A percentile compares a stretch with the other conserved stretches of the same genome.
Conservation (phyloP, 2,329 filamentous ascomycete species). For the Ophiostoma pallidulum region DNA sequence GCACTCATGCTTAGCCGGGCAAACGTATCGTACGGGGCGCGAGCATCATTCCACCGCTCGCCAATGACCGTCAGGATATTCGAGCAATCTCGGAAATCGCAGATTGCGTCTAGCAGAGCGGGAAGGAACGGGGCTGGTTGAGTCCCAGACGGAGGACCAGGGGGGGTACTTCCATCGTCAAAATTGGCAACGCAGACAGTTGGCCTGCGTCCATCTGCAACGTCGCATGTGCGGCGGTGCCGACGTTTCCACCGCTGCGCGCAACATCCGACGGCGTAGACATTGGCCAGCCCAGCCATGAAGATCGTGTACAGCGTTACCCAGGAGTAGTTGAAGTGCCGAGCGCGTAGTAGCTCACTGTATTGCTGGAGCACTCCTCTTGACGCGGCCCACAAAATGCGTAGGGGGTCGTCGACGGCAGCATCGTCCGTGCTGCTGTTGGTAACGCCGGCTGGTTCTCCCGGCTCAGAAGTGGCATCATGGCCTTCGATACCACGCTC, state of each 20-base stretch:
- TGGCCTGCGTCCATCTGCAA: too few relatives aligned
- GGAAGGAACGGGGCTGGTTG: slow-evolving; percentile 9
- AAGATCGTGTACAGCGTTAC: slow-evolving; percentile 17
- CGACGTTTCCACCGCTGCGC: slow-evolving; percentile 2
- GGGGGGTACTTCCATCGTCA: too few relatives aligned
- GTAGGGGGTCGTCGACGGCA: background rate
- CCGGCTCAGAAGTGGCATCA: background rate
- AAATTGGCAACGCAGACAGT: too few relatives aligned
- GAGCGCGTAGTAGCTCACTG: slow-evolving; percentile 6
- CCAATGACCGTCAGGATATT: slow-evolving; percentile 18
- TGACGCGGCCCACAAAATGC: background rate
- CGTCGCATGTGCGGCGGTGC: background rate
- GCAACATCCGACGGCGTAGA: slow-evolving; percentile 16
- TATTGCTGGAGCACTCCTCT: slow-evolving; percentile 1
- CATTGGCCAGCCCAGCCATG: slow-evolving; percentile 16
- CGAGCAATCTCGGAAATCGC: slow-evolving; percentile 15
- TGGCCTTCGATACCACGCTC: background rate
- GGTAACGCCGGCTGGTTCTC: too few relatives aligned
- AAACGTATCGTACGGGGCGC: slow-evolving; percentile 3
- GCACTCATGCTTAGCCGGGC: slow-evolving; percentile 5
- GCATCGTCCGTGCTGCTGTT: background rate
- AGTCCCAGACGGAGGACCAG: background rate
- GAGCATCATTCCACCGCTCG: slow-evolving; percentile 17
- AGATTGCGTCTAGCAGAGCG: slow-evolving; percentile 9
- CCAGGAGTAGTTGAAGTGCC: slow-evolving; percentile 18